Percentiles rank a stretch among this genome's conserved stretches.
Conservation (phyloP, 257 asterid genomes). For the Gentiana dahurica region DNA sequence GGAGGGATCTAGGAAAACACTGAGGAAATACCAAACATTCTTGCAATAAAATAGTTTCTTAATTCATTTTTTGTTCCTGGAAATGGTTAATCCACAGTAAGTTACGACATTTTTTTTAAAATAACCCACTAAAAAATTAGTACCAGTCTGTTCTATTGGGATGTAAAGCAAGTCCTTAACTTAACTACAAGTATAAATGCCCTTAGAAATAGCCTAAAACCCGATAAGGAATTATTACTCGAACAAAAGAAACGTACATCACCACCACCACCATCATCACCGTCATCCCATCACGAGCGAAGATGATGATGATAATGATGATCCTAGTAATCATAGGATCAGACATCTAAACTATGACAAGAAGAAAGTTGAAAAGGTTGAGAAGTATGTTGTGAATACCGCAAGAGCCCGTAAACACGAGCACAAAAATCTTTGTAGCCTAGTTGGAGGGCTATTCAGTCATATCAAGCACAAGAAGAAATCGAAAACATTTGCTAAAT, state of each 20-base stretch:
- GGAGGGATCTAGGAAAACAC: no score
- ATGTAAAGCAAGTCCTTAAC: no score
- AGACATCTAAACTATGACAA: slow-evolving; percentile 19
- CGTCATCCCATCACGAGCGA: background rate
- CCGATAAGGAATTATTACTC: no score
- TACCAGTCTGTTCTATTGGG: no score
- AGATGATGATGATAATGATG: slow-evolving; percentile 2
- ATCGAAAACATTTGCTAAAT: slow-evolving; percentile 22
- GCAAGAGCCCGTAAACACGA: slow-evolving; percentile 12
- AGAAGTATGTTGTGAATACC: slow-evolving; percentile 20
- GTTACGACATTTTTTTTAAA: no score
- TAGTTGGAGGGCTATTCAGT: slow-evolving; percentile 37
- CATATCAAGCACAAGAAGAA: slow-evolving; percentile 36
- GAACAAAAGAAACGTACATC: slow-evolving; percentile 11
- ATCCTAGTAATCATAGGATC: slow-evolving; percentile 12
- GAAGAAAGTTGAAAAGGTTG: slow-evolving; percentile 29
- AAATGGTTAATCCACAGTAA: no score
- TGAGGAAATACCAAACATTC: no score
- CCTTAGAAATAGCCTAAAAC: no score
- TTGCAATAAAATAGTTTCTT: no score
- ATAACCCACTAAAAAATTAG: no score
- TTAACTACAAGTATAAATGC: no score
- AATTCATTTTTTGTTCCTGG: no score
- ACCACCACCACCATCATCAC: slow-evolving; percentile 40
- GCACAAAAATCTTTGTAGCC: slow-evolving; percentile 30